Conservation (phyloP, 768 basidiomycete genomes). For the Vararia minispora region DNA sequence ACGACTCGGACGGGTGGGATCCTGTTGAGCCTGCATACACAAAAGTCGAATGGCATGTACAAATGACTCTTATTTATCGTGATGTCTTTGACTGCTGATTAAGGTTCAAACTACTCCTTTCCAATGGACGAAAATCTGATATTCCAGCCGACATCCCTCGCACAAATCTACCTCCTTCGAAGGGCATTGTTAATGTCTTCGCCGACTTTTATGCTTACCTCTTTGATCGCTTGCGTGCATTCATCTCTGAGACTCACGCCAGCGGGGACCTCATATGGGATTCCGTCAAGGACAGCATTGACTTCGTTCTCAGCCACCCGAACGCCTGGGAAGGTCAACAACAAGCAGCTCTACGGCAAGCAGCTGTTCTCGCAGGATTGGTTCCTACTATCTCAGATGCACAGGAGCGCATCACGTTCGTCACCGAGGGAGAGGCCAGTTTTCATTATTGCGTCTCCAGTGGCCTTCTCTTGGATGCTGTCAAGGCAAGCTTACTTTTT, state of each 20-base stretch:
- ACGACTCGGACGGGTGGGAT: too few relatives aligned
- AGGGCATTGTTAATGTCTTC: conserved; percentile 31
- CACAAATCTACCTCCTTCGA: too few relatives aligned
- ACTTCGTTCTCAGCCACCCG: conserved; percentile 49
- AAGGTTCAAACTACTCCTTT: too few relatives aligned
- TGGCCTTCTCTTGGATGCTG: conserved; percentile 28
- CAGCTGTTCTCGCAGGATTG: conserved; percentile 40
- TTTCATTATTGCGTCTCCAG: conserved; percentile 44
- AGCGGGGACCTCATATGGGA: conserved; percentile 35
- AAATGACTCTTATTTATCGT: too few relatives aligned
- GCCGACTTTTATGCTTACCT: conserved; percentile 38
- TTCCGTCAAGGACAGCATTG: conserved; percentile 29
- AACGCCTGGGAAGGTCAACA: conserved; percentile 58
- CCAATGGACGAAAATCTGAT: too few relatives aligned
- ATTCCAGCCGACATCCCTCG: too few relatives aligned
- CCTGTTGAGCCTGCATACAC: too few relatives aligned
- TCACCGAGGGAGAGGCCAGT: conserved; percentile 58
- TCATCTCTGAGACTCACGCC: conserved; percentile 35
- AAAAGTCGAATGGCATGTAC: too few relatives aligned
- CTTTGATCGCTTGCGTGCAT: conserved; percentile 29
- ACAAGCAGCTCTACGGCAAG: conserved; percentile 43
- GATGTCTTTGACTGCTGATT: too few relatives aligned
- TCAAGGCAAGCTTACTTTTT: conserved; percentile 17
- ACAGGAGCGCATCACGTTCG: conserved; percentile 35
- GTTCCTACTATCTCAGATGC: conserved; percentile 29